Percentiles rank a stretch among this genome's conserved stretches.
Conservation (phyloP, 306 rosid genomes). For the Quercus wislizeni region DNA sequence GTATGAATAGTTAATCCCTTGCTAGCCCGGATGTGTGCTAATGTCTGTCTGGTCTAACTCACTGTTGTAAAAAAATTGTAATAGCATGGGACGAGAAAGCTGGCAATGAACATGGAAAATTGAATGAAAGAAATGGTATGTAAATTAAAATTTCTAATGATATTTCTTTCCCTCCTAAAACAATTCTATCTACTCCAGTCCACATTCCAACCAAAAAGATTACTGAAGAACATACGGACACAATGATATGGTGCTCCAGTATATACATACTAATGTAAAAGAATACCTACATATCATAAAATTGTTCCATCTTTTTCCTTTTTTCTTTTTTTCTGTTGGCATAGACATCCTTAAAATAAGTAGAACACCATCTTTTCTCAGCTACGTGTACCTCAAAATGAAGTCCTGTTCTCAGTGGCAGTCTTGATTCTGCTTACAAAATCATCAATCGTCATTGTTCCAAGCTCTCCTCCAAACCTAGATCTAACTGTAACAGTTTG, state of each 20-base stretch:
- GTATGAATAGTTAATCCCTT: no score
- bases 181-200: neutral
- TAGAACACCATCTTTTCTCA: neutral
- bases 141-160: neutral
- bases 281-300: neutral
- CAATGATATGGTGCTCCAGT: neutral
- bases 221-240: neutral
- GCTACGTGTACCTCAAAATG: conserved; percentile 39
- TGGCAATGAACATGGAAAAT: neutral
- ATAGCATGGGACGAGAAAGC: neutral
- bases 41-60: neutral
- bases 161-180: neutral
- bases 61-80: neutral
- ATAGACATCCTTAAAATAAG: neutral
- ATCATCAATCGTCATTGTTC: conserved; percentile 73
- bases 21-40: neutral
- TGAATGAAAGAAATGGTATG: neutral
- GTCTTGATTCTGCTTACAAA: conserved; percentile 63
- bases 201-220: neutral
- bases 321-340: neutral
- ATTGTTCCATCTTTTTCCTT: neutral
- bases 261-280: neutral
- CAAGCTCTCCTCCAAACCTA: conserved; percentile 84
- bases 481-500: conserved; percentile 74
- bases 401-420: conserved; percentile 44